Conservation (phyloP, 164 flowering plant species). For the Platanus orientalis region DNA sequence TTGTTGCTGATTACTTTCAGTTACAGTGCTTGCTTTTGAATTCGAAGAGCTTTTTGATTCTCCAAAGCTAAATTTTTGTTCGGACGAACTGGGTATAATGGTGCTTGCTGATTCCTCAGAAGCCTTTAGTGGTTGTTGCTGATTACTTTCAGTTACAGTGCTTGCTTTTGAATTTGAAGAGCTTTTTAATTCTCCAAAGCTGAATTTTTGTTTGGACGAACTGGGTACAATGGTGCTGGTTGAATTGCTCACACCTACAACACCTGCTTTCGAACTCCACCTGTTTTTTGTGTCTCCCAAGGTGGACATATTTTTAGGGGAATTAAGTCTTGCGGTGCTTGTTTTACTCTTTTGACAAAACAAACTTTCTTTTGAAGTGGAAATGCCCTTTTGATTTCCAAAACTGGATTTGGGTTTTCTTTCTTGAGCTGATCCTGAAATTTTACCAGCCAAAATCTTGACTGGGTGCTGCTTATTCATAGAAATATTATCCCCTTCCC, state of each 20-base stretch:
- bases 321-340: conserved; percentile 8
- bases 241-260: conserved; percentile 22
- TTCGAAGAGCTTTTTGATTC: conserved; percentile 15
- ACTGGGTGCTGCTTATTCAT: conserved; percentile 32
- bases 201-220: conserved; percentile 6
- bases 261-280: conserved; percentile 17
- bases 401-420: conserved; percentile 18
- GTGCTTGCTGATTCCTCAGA: conserved; percentile 33
- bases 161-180: conserved; percentile 9
- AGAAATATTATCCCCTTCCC: conserved; percentile 20
- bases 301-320: conserved; percentile 2
- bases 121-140: conserved; percentile 16
- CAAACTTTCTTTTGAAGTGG: conserved; percentile 14
- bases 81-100: conserved; percentile 2
- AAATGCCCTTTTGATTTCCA: conserved; percentile 15
- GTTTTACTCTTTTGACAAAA: conserved; percentile 14
- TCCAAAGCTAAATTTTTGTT: conserved; percentile 5
- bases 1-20: conserved; percentile 25
- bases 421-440: conserved; percentile 16
- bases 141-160: conserved; percentile 27
- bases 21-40: conserved; percentile 14
- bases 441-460: conserved; percentile 28
- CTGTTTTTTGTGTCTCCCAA: conserved; percentile 11
- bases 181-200: conserved; percentile 11
- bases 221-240: conserved; percentile 14